Conservation (phyloP, 2,329 filamentous ascomycete species). For the Atkinsonella texensis region DNA sequence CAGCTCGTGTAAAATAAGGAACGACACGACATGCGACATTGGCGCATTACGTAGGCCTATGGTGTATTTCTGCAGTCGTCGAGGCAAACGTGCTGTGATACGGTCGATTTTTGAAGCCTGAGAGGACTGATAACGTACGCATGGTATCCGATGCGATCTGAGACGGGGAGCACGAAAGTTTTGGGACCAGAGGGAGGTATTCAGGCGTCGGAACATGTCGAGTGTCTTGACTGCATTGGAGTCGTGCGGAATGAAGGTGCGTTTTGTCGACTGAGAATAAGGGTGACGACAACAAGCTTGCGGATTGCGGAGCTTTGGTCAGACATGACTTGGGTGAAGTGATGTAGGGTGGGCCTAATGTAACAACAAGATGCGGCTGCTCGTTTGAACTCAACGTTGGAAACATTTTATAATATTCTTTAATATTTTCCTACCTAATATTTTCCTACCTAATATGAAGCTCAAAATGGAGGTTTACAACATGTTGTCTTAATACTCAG, state of each 20-base stretch:
- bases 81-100: conserved; percentile 46
- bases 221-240: background rate
- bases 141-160: conserved; percentile 4
- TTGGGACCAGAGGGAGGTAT: conserved; percentile 13
- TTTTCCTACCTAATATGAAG: too few species aligned
- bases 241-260: background rate
- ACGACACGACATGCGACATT: conserved; percentile 70
- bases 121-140: conserved; percentile 15
- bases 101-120: conserved; percentile 26
- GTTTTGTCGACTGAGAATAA: background rate
- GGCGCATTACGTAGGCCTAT: conserved; percentile 62
- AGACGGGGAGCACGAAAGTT: conserved; percentile 8
- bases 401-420: background rate
- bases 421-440: too few species aligned
- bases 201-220: conserved; percentile 16
- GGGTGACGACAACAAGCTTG: background rate
- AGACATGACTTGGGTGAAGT: background rate
- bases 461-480: too few species aligned
- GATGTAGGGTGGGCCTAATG: background rate
- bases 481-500: too few species aligned
- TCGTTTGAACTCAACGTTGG: background rate
- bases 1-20: conserved; percentile 82
- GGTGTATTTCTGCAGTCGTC: conserved; percentile 57
- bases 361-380: background rate
- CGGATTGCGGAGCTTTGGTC: background rate